Evolutionary conservation across 164 flowering plant species (phyloP).

Genomic region (Liquidambar formosana): DNA sequence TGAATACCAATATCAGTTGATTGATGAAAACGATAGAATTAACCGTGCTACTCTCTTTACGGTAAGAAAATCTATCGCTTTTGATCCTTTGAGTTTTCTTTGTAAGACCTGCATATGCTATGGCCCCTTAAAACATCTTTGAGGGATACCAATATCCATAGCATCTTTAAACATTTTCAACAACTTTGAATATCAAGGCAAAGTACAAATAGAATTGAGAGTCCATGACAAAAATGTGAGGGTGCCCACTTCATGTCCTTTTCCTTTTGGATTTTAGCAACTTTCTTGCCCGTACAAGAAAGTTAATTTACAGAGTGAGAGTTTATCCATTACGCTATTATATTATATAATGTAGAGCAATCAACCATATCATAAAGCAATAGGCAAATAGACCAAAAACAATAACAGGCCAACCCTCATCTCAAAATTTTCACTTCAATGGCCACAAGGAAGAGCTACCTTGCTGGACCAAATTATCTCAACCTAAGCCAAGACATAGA

Average conservation of each 20-base stretch:
- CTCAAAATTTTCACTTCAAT: slow-evolving; percentile 13
- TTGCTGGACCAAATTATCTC: slow-evolving; percentile 13
- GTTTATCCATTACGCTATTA: slow-evolving; percentile 29
- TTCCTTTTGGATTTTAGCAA: background rate
- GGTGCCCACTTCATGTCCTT: background rate
- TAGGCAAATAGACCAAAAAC: background rate
- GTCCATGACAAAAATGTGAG: background rate
- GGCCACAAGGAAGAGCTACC: slow-evolving; percentile 32
- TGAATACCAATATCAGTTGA: no score
- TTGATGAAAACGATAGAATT: no score
- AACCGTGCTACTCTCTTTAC: no score
- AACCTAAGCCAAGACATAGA: slow-evolving; percentile 3
- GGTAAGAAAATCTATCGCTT: no score
- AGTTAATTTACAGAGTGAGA: background rate
- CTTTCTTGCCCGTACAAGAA: background rate
- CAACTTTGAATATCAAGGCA: no score
- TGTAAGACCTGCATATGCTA: no score
- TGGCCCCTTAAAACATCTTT: no score
- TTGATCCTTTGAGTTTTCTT: no score
- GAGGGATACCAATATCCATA: no score
- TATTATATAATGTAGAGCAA: background rate
- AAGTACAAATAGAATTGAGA: background rate
- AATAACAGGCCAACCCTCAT: background rate
- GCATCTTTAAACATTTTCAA: no score
- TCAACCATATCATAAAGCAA: background rate